Evolutionary conservation across 805 yeast species (phyloP), one percentile per base, ranked within the genome.

Genomic region (Osmozyma mogii): DNA sequence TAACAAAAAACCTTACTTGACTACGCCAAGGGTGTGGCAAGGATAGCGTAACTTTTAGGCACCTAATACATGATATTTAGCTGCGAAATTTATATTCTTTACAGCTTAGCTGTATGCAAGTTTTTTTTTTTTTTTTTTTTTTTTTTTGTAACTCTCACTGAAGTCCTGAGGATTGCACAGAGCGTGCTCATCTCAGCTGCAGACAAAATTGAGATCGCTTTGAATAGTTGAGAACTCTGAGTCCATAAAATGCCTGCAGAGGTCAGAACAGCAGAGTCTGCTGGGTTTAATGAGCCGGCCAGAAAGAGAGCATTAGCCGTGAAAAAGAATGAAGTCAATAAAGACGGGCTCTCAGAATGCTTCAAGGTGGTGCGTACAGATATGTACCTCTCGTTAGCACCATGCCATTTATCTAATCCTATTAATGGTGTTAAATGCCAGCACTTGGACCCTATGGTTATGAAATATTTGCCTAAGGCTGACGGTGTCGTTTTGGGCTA

Each of bases 401-500:
- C 99, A 30, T 64, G 75, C 31, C 83, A 78, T 56, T 49, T 77
- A 22, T 61, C 66, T 24, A 62, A 68, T 29, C 95, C 96, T 5
- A 50, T 79, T 10, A 74, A 73, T 36, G 99, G 97, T 24, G 69
- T 92, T 40, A 74, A 75, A 53, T 68, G 76, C 17, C 96, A 89
- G 59, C 97, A 92, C 58, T 60, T 92, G 40, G 95, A 92, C 49
- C 87, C 92, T 3, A 63, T 92, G 56, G 63, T 92, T 17, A 84
- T 92, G 95, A 75, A 82, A 24, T 84, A 80, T 52, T 80, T 72
- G 41, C 56, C 72, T 9, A 68, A 75, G 15, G 80, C 79, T 3
- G 72, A 72, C 22, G 98, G 98, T 16, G 87, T 92, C 12, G 81
- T 92, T 7, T 60, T 92, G 36, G 78, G 94, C 3, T 87, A 89